Evolutionary conservation across 169 alveolate genomes (phyloP).

Genomic region (Eimeria maxima): DNA sequence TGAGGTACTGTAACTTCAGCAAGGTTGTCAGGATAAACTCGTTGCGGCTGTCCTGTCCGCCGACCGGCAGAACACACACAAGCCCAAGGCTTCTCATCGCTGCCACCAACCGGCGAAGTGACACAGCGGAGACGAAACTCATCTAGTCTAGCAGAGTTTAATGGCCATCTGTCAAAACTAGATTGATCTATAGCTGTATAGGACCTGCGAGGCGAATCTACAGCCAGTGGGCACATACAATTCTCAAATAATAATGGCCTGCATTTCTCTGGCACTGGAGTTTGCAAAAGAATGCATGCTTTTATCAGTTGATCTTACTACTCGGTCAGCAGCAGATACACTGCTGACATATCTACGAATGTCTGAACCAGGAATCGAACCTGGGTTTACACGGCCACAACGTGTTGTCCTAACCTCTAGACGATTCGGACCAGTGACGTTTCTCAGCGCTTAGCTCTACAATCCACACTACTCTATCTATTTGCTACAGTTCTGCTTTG

Average conservation of each 20-base stretch:
- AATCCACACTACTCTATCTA: not conserved
- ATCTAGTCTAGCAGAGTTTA: not conserved
- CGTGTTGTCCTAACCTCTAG: constrained; percentile 97
- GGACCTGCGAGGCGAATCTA: not conserved
- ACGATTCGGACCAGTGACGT: constrained; percentile 93
- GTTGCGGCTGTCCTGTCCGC: constrained; percentile 21
- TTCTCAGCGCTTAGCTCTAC: not conserved
- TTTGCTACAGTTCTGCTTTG: not conserved
- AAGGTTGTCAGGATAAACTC: constrained; percentile 33
- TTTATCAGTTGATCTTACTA: no score
- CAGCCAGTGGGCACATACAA: not conserved
- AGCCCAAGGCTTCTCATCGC: constrained; percentile 40
- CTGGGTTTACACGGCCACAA: constrained; percentile 97
- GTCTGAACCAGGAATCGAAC: constrained; percentile 97
- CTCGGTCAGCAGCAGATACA: no score
- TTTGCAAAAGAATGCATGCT: not conserved
- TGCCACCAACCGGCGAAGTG: constrained; percentile 59
- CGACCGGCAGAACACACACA: not conserved
- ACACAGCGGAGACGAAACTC: constrained; percentile 9
- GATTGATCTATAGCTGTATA: not conserved
- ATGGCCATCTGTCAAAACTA: not conserved
- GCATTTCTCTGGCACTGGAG: not conserved
- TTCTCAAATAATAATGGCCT: not conserved
- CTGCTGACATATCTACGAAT: not conserved
- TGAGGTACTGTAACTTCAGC: constrained; percentile 44